Percentiles rank a stretch among this genome's conserved stretches.
Conservation (phyloP, 108 stramenopile genomes). For the Cyclotella atomus region DNA sequence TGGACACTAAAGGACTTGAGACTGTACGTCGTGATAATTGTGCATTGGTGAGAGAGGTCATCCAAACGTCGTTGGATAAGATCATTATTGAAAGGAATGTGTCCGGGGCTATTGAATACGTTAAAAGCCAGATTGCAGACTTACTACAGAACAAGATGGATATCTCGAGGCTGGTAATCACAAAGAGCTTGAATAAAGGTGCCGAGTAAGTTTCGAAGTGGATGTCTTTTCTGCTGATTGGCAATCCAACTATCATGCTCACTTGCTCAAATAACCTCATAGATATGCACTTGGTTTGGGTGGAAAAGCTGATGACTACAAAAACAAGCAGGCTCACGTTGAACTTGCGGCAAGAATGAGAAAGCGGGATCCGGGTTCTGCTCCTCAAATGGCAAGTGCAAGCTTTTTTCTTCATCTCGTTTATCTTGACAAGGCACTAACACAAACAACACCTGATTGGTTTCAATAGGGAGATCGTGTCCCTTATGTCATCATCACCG, state of each 20-base stretch:
- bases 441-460: not conserved
- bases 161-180: slow-evolving; percentile 97
- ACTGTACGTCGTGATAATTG: slow-evolving; percentile 99
- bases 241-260: too few species aligned
- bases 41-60: slow-evolving; percentile 94
- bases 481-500: slow-evolving; percentile 99
- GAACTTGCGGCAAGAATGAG: slow-evolving; percentile 98
- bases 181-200: slow-evolving; percentile 97
- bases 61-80: slow-evolving; percentile 97
- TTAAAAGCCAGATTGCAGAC: slow-evolving; percentile 93
- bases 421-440: too few species aligned
- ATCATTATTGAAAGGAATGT: slow-evolving; percentile 96
- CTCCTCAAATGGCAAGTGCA: slow-evolving; percentile 84
- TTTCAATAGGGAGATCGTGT: slow-evolving; percentile 92
- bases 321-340: slow-evolving; percentile 97
- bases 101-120: slow-evolving; percentile 89
- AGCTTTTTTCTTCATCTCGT: not conserved
- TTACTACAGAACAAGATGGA: slow-evolving; percentile 99
- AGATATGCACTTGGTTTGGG: slow-evolving; percentile 85
- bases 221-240: too few species aligned
- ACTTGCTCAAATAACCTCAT: not conserved
- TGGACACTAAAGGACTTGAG: slow-evolving; percentile 99
- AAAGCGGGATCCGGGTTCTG: slow-evolving; percentile 96
- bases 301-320: slow-evolving; percentile 95
- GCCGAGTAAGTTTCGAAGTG: slow-evolving; percentile 58